Base-by-base conservation (phyloP, 2,329 filamentous ascomycete genomes). In the Aspergillus sclerotialis region DNA sequence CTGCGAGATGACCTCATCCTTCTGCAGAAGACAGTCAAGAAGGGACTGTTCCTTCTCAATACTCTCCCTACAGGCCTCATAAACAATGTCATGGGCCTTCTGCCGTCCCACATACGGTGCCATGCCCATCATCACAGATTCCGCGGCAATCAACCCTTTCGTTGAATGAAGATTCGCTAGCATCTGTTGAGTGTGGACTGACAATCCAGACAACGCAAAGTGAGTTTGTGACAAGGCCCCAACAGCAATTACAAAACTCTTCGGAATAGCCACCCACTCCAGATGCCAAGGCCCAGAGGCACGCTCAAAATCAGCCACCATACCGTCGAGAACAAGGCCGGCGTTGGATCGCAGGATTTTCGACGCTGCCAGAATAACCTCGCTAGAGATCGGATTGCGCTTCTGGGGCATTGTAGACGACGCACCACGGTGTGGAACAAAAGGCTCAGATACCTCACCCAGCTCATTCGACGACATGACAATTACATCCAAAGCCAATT, bases 41-140 rank as follows among this genome's bases (percentile, higher is more conserved):
- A 74, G 46, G 3, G 62, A 58, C 4, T 46, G 54, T 10, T 63
- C 52, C 12, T 53, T 59, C 44, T 73, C 70, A 34, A 71, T 72
- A 28, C 64, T 65, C 41, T 61, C 56, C 39, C 64, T 66, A 46
- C 73, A 78, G 2, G 71, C 71, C 39, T 67, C 65, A 31, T 77
- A 77, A 2, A 77, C 72, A 24, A 74, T 58, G 43, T 76, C 72
- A 49, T 76, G 73, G 2, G 72, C 72, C 12, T 64, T 59, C 38
- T 72, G 69, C 10, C 73, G 59, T 7, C 73, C 73, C 26, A 73
- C 55, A 51, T 67, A 56, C 11, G 64, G 61, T n/a, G 72, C 74
- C 32, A 77, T 58, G 2, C 64, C 68, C 74, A 77, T 76, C 73
- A 77, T 76, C n/a, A 77, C 70, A 2, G 73, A 72, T 54, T 77